phyloP scores from a whole-genome alignment of 257 asterid species.

The Primulina huaijiensis region DNA sequence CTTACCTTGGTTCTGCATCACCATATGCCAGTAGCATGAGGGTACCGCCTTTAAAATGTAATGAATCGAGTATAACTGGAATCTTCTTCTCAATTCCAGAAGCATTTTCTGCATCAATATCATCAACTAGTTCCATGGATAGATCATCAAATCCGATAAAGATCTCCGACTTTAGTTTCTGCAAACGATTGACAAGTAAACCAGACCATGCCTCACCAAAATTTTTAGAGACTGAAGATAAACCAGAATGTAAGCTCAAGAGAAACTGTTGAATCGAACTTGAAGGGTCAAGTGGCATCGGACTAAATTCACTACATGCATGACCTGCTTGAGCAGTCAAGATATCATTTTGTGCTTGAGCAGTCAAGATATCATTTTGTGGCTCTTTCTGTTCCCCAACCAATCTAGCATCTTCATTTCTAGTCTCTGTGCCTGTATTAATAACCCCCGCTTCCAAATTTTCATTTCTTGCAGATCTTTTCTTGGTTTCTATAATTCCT shows the following conservation, averaged over 20 bases:
- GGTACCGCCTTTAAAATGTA: conserved; percentile 77
- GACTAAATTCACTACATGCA: conserved; percentile 30
- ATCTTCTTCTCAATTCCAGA: conserved; percentile 52
- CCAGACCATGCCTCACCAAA: conserved; percentile 42
- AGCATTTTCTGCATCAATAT: conserved; percentile 46
- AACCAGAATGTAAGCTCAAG: conserved; percentile 36
- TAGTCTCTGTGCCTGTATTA: conserved; percentile 30
- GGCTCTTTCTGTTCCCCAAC: conserved; percentile 40
- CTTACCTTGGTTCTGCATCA: conserved; percentile 88
- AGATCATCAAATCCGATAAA: conserved; percentile 58
- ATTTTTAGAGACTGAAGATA: conserved; percentile 39
- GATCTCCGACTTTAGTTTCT: conserved; percentile 61
- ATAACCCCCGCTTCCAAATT: conserved; percentile 33
- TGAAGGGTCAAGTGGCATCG: conserved; percentile 35
- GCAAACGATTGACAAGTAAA: conserved; percentile 50
- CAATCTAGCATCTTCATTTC: conserved; percentile 30
- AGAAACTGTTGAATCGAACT: conserved; percentile 26
- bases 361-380: conserved; percentile 33
- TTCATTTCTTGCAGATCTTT: conserved; percentile 27
- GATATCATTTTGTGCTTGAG: conserved; percentile 37
- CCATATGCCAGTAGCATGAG: conserved; percentile 95
- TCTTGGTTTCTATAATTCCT: conserved; percentile 22
- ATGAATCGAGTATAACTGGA: conserved; percentile 83
- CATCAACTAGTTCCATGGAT: conserved; percentile 65
- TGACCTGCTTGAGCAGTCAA: conserved; percentile 37